phyloP scores from a whole-genome alignment of 2,329 filamentous ascomycete genomes.

The Apiospora rasikravindrae region DNA sequence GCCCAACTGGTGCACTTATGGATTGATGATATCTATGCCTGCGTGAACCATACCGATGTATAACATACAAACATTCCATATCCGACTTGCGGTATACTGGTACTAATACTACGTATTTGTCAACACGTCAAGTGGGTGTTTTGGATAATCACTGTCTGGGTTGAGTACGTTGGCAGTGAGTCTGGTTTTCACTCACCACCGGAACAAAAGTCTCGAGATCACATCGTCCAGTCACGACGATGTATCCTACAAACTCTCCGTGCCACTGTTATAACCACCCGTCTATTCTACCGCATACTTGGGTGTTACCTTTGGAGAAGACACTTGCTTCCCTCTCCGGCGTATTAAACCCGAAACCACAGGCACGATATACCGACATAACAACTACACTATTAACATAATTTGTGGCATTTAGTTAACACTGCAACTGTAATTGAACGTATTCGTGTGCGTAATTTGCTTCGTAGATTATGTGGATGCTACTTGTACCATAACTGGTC shows the following conservation, averaged over 20 bases:
- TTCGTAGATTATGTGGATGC: too few species aligned
- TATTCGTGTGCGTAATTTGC: too few species aligned
- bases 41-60: background rate
- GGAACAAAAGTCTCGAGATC: background rate
- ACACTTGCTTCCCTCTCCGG: background rate
- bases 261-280: background rate
- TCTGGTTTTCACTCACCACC: background rate
- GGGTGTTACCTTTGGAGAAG: background rate
- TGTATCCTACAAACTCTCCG: background rate
- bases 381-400: too few species aligned
- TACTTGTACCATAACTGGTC: too few species aligned
- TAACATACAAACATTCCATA: background rate
- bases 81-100: background rate
- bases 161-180: background rate
- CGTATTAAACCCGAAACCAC: background rate
- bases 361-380: too few species aligned
- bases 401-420: too few species aligned
- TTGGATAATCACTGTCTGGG: background rate
- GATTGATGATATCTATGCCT: background rate
- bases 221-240: background rate
- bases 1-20: background rate
- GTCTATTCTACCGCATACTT: background rate
- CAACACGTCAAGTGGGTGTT: background rate
- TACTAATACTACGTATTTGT: background rate
- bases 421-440: too few species aligned